phyloP scores from a whole-genome alignment of 768 basidiomycete genomes.

The Tulasnella calospora region DNA sequence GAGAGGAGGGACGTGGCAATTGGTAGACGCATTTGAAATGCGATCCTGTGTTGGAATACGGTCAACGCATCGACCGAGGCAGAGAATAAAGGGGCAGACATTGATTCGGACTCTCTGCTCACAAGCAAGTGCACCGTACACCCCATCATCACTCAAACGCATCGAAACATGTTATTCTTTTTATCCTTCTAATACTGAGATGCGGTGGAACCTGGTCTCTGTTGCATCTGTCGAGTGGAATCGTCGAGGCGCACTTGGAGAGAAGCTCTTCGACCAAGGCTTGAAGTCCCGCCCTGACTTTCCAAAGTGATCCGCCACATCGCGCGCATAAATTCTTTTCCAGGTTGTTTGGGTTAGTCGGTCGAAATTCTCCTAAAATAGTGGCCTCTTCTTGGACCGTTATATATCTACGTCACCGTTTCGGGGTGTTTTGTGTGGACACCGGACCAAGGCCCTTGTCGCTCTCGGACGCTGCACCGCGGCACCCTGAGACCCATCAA shows the following conservation, averaged over 20 bases:
- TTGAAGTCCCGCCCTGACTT: not conserved
- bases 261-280: not conserved
- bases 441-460: not conserved
- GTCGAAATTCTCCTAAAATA: not conserved
- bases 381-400: not conserved
- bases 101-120: not conserved
- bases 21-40: not conserved
- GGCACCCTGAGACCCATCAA: not conserved
- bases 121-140: not conserved
- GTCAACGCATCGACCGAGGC: not conserved
- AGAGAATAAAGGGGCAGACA: not conserved
- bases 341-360: not conserved
- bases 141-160: not conserved
- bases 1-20: not conserved
- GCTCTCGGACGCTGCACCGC: not conserved
- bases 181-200: not conserved
- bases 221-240: not conserved
- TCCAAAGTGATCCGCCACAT: not conserved
- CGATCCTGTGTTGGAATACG: not conserved
- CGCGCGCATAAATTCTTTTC: not conserved
- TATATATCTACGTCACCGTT: not conserved
- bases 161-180: too few species aligned
- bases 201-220: not conserved
- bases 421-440: not conserved
- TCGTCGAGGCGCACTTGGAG: not conserved